These are phyloP conservation scores for Akebia trifoliata DNA, from an alignment of 164 flowering plant species.

Conservation along the genomic window DNA sequence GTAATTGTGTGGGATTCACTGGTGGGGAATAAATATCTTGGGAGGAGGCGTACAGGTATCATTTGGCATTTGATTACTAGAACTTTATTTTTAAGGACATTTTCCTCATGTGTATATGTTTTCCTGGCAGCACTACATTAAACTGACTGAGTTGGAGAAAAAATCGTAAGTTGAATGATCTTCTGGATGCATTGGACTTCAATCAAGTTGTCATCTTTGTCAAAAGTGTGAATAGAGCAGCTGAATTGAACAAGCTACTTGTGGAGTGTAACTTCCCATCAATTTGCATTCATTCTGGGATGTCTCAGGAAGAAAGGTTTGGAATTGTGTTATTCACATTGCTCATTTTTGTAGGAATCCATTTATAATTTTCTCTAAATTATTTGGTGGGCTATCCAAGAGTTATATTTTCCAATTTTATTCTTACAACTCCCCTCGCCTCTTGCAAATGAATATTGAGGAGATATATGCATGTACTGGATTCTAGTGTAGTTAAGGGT, in stretches of 20 bases:
- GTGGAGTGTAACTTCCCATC: conserved; percentile 97
- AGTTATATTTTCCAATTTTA: no score
- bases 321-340: neutral
- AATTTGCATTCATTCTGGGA: conserved; percentile 97
- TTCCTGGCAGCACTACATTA: conserved; percentile 85
- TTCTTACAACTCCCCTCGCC: no score
- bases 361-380: no score
- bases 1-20: conserved; percentile 6
- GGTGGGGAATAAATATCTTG: conserved; percentile 19
- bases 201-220: conserved; percentile 98
- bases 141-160: conserved; percentile 85
- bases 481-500: no score
- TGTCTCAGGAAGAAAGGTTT: conserved; percentile 97
- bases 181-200: conserved; percentile 98
- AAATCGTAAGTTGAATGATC: conserved; percentile 97
- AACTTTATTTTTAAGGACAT: neutral
- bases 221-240: conserved; percentile 94
- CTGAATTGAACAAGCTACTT: conserved; percentile 90
- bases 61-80: conserved; percentile 15
- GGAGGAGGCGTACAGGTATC: conserved; percentile 22
- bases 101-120: neutral
- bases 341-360: no score
- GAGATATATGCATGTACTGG: no score
- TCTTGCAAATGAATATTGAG: no score
- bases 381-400: no score